Evolutionary conservation across 2,329 filamentous ascomycete species (phyloP).

Genomic region (Colletotrichum tofieldiae): DNA sequence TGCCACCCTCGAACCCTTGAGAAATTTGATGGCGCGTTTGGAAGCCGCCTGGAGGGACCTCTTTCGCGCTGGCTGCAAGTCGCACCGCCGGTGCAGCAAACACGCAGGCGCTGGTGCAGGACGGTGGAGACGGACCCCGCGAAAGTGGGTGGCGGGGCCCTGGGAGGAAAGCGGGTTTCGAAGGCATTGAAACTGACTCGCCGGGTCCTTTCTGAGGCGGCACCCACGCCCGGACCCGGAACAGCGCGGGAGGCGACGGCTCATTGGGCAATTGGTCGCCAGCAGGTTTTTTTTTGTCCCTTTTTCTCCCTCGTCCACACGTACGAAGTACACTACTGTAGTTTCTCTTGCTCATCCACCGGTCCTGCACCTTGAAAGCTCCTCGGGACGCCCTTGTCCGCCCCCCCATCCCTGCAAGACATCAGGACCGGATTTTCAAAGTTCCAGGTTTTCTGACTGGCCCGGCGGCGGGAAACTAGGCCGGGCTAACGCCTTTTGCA

Average conservation of each 20-base stretch:
- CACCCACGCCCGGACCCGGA: conserved; percentile 20
- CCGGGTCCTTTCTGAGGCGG: conserved; percentile 16
- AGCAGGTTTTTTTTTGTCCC: neutral
- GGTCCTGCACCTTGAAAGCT: no score
- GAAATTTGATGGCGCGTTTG: conserved; percentile 3
- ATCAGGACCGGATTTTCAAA: conserved; percentile 39
- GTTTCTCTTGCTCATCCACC: no score
- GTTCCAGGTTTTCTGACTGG: conserved; percentile 34
- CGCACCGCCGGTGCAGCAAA: conserved; percentile 7
- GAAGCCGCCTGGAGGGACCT: conserved; percentile 2
- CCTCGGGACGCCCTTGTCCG: neutral
- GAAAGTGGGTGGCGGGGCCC: conserved; percentile 40
- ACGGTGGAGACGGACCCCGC: conserved; percentile 40
- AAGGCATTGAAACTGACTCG: conserved; percentile 42
- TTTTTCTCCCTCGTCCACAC: neutral
- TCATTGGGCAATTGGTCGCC: conserved; percentile 34
- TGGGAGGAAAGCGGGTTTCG: conserved; percentile 35
- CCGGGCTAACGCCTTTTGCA: conserved; percentile 18
- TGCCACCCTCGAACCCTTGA: conserved; percentile 9
- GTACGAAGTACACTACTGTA: no score
- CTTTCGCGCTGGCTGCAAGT: neutral
- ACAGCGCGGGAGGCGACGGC: conserved; percentile 16
- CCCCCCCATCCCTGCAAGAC: conserved; percentile 23
- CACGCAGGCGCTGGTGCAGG: conserved; percentile 14
- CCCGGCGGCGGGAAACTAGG: neutral